These are phyloP conservation scores for Monoraphidium neglectum DNA, from an alignment of 139 green algal species.

Conservation along the genomic window DNA sequence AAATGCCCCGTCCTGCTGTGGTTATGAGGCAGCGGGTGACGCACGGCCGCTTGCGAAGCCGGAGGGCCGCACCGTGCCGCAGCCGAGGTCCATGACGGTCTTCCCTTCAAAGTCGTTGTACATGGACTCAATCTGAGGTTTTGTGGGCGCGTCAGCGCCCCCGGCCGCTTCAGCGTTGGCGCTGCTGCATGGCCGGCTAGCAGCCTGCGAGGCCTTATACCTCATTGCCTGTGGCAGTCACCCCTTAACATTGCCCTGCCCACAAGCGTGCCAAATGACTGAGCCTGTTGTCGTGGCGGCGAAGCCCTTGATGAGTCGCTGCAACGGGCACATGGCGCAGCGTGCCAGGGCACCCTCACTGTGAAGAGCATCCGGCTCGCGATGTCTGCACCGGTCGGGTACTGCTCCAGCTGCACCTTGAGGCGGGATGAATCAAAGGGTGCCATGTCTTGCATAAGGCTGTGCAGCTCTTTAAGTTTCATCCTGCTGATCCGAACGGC, in stretches of 20 bases:
- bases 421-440: conserved; percentile 62
- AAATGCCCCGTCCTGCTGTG: too few species aligned
- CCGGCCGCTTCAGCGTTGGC: too few species aligned
- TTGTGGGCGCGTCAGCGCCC: too few species aligned
- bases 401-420: conserved; percentile 94
- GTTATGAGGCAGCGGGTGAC: too few species aligned
- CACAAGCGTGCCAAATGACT: too few species aligned
- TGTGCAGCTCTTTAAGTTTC: conserved; percentile 87
- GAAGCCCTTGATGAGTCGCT: too few species aligned
- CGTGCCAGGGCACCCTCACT: conserved; percentile 39
- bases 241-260: too few species aligned
- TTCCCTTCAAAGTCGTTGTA: conserved; percentile 80
- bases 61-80: conserved; percentile 70
- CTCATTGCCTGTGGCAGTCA: too few species aligned
- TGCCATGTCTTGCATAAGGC: conserved; percentile 77
- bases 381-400: conserved; percentile 86
- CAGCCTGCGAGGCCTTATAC: too few species aligned
- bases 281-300: too few species aligned
- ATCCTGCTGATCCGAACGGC: conserved; percentile 37
- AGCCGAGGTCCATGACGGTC: conserved; percentile 87
- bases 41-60: neutral
- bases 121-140: conserved; percentile 66
- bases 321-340: too few species aligned
- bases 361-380: conserved; percentile 85
- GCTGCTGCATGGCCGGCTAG: too few species aligned